These are phyloP conservation scores for Leccinum fuscescens DNA, from an alignment of 1,284 basidiomycete genomes.

Conservation along the genomic window DNA sequence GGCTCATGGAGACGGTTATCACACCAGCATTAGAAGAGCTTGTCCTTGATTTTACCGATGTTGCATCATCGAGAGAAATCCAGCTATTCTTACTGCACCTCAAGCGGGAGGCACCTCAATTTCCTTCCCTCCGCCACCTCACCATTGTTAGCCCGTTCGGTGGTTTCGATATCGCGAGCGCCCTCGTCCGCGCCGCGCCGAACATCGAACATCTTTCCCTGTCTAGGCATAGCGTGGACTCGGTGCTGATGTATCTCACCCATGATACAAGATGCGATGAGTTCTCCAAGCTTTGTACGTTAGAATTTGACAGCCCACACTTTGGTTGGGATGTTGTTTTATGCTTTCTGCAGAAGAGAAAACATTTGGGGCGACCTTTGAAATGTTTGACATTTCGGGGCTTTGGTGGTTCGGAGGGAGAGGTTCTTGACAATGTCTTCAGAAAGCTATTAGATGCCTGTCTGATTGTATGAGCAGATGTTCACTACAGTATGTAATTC, in stretches of 20 bases:
- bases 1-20: conserved; percentile 23
- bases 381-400: conserved; percentile 18
- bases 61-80: conserved; percentile 30
- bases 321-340: conserved; percentile 33
- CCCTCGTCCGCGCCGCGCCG: conserved; percentile 27
- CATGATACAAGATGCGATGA: conserved; percentile 33
- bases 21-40: conserved; percentile 27
- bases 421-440: conserved; percentile 24
- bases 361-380: conserved; percentile 22
- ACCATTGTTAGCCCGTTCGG: conserved; percentile 28
- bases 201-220: conserved; percentile 27
- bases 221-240: conserved; percentile 27
- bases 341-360: conserved; percentile 27
- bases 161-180: conserved; percentile 24
- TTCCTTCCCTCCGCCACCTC: conserved; percentile 21
- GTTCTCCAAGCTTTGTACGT: conserved; percentile 20
- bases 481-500: background rate
- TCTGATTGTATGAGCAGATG: conserved; percentile 15
- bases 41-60: conserved; percentile 24
- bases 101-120: conserved; percentile 28
- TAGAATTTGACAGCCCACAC: conserved; percentile 26
- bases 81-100: conserved; percentile 30
- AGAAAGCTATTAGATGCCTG: conserved; percentile 23
- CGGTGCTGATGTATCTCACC: conserved; percentile 24
- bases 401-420: conserved; percentile 22